Base-by-base conservation (phyloP, 225 moss, liverwort and hornwort species). In the Sphagnum tenellum region DNA sequence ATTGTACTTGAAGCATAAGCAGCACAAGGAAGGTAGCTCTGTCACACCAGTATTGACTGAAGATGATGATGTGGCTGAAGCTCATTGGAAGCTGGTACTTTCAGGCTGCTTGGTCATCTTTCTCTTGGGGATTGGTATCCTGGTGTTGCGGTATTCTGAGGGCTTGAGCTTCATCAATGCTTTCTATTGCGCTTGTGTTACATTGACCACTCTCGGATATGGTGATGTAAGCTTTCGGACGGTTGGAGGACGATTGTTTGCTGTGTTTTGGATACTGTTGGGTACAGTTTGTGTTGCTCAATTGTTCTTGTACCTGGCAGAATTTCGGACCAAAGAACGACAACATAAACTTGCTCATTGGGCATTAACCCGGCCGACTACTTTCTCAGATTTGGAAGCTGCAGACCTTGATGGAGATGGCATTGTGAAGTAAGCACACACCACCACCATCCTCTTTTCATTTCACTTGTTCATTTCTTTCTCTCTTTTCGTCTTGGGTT, bases 201-300 rank as follows among this genome's bases (percentile, higher is more conserved):
- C 94, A 3, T 72, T 91, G 51, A 91, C 94, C 44, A 94, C 94
- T 5, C 79, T 94, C 55, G 91, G 94, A 66, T 94, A 91, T 65
- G 94, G 91, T 8, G 94, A 94, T 77, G 76, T 49, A 13, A 85
- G 76, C 55, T 94, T 91, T 57, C 65, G 50, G n/a, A 89, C 87
- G 57, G 51, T 74, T 62, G 46, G 56, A 55, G 91, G 94, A 57
- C 91, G 94, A 45, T 71, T 87, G 47, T 89, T 94, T 62, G 94
- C 87, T 8, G 59, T 79, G 3, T 67, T 87, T 44, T 94, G 94
- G 94, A 87, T 94, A 46, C 74, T 91, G 4, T 76, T 76, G 9
- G 80, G 91, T 64, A 94, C 91, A 12, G 69, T 86, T 5, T 87
- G 77, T 49, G 89, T 91, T 51, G 91, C 78, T 44, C 87, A 91